phyloP scores from a whole-genome alignment of 2,329 filamentous ascomycete genomes.

The Scedosporium apiospermum region DNA sequence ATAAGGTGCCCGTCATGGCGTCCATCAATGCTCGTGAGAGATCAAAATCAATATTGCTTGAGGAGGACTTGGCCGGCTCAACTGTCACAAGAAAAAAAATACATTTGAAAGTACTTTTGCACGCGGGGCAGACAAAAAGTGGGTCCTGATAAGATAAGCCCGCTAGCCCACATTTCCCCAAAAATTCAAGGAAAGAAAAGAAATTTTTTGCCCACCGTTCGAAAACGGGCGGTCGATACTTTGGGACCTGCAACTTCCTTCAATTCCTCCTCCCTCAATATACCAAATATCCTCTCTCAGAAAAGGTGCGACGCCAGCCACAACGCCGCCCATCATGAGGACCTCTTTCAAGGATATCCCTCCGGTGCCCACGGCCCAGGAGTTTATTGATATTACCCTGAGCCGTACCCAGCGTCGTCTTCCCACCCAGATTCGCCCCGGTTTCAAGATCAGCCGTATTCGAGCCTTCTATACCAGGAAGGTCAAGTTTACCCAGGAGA shows the following conservation, averaged over 20 bases:
- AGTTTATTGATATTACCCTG: conserved; percentile 96
- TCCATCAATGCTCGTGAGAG: neutral
- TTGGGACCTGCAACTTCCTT: neutral
- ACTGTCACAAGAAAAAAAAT: neutral
- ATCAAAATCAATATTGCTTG: neutral
- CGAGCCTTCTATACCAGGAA: conserved; percentile 93
- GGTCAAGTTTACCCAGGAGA: conserved; percentile 97
- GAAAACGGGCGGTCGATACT: neutral
- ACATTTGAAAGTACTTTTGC: neutral
- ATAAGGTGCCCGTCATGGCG: too few species aligned
- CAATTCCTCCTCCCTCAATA: neutral
- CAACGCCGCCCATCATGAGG: conserved; percentile 39
- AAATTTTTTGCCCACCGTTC: conserved; percentile 8
- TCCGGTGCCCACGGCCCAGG: conserved; percentile 82
- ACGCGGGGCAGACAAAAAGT: conserved; percentile 1
- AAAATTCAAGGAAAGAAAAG: conserved; percentile 8
- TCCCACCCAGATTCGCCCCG: conserved; percentile 59
- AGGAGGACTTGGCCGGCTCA: neutral
- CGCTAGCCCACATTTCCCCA: neutral
- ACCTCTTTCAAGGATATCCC: conserved; percentile 69
- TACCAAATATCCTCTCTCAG: neutral
- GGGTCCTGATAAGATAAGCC: conserved; percentile 16
- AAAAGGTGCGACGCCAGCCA: conserved; percentile 2
- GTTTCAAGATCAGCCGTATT: conserved; percentile 72
- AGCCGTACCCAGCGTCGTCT: conserved; percentile 86